Evolutionary conservation across 805 yeast species (phyloP), one percentile per base, ranked within the genome.

Genomic region (Torulaspora indica): DNA sequence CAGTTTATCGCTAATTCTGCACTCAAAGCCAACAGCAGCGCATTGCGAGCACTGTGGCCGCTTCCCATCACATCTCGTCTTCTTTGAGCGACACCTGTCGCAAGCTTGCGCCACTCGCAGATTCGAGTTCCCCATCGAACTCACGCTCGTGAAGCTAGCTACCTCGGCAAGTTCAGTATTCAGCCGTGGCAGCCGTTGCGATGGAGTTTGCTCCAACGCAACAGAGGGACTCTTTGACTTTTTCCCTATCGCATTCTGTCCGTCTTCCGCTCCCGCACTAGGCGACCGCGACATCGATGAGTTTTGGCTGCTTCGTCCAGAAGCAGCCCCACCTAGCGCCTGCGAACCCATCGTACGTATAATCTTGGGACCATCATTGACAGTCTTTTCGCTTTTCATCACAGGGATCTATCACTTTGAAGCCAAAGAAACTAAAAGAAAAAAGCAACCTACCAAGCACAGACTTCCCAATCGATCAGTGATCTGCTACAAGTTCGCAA

Each of bases 81-180:
- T 64, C 41, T 64, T 64, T 22, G 63, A 45, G 29, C 96, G 70
- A 58, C 96, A 89, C 40, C 97, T 68, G 60, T 88, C 96, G 64
- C 96, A 88, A 0, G 95, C 95, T 60, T 88, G 96, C 0, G 95
- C 90, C 2, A 85, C 85, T 45, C 96, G 67, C 46, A 79, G 82
- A 0, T 76, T 71, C 15, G 42, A 30, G n/a, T 38, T 37, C 12
- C 38, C 39, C 35, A 40, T 24, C 13, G 47, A 43, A 22, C 36
- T 35, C 17, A 43, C 43, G 15, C 47, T 43, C 5, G 47, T 32
- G 10, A 37, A 34, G 27, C 47, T 43, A 7, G 31, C 40, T 4
- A 35, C 37, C 8, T 43, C 40, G 4, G 40, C 29, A 9, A 33
- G 39, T 20, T 38, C 36, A 3, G 43, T 35, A 18, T 31, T 20